Conservation (phyloP, 1,284 basidiomycete genomes). For the Moesziomyces sp. region DNA sequence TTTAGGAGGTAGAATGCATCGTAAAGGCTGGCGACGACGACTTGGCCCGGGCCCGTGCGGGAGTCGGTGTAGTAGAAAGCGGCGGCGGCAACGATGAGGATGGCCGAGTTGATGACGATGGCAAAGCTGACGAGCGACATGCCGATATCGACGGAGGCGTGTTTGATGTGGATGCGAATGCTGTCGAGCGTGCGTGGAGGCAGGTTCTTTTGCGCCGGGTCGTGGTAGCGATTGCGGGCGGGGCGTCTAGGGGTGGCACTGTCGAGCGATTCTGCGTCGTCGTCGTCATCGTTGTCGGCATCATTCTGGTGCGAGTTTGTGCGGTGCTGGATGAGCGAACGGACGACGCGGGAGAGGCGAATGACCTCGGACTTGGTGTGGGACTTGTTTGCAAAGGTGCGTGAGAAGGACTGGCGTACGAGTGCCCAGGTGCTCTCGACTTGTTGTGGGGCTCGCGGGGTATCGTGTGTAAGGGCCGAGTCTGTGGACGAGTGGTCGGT, state of each 20-base stretch:
- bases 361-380: slow-evolving; percentile 21
- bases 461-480: background rate
- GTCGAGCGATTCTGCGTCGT: slow-evolving; percentile 7
- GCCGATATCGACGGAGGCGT: slow-evolving; percentile 66
- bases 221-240: background rate
- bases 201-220: slow-evolving; percentile 7
- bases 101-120: slow-evolving; percentile 84
- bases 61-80: slow-evolving; percentile 63
- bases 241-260: background rate
- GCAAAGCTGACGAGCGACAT: slow-evolving; percentile 65
- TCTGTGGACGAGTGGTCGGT: too few relatives aligned
- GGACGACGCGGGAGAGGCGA: slow-evolving; percentile 17
- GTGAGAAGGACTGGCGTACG: slow-evolving; percentile 11
- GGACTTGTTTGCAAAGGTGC: slow-evolving; percentile 11
- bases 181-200: slow-evolving; percentile 31
- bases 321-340: slow-evolving; percentile 21
- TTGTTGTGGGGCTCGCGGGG: background rate
- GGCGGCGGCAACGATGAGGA: slow-evolving; percentile 73
- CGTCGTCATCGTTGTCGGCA: background rate
- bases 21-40: slow-evolving; percentile 59
- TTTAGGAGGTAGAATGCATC: slow-evolving; percentile 62
- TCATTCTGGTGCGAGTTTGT: background rate
- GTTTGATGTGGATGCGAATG: slow-evolving; percentile 58
- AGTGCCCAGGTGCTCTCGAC: slow-evolving; percentile 14
- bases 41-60: slow-evolving; percentile 22